Base-by-base conservation (phyloP, 2,329 filamentous ascomycete species). In the Helicocarpus griseus region DNA sequence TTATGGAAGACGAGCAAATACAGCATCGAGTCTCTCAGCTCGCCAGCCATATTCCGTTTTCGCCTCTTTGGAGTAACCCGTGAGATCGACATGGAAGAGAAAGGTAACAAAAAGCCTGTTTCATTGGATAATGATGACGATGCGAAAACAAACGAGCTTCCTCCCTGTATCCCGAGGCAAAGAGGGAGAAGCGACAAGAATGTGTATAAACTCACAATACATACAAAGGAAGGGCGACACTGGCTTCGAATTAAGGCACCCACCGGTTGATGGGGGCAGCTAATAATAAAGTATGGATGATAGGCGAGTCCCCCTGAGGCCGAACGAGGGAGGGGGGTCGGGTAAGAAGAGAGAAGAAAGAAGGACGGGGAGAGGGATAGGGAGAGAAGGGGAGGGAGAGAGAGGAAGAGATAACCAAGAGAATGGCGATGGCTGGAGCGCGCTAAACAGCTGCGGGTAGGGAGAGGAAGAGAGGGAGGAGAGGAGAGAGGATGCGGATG, bases 371-470 rank as follows among this genome's bases (percentile, higher is more conserved):
- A 29, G 36, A 40, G 45, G 35, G 35, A 46, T n/a, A n/a, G n/a
- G 38, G 14, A 40, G 21, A 14, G 35, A 19, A n/a, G 11, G 38
- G n/a, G 11, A 40, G 38, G 19, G 17, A 40, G 38, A 22, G 38
- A 40, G 38, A 40, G 11, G 38, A n/a, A n/a, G n/a, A n/a, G n/a
- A n/a, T n/a, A n/a, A n/a, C 43, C 29, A 29, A 31, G 50, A 43
- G 22, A 36, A 44, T 19, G 33, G 29, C 21, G 33, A 24, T 24
- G 24, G 47, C 39, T 41, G 48, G 49, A 52, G 40, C 43, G 40
- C 17, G 52, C 55, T 55, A 52, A 51, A 53, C 43, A 53, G 40
- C 41, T 35, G 51, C 65, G 63, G 60, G 57, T 63, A 60, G 59
- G 51, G 43, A 52, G 47, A 47, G 51, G 48, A 47, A 55, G 49